A percentile compares a stretch with the other conserved stretches of the same genome.
phyloP scores from a whole-genome alignment of 2,329 filamentous ascomycete genomes.

The Botrytis deweyae region DNA sequence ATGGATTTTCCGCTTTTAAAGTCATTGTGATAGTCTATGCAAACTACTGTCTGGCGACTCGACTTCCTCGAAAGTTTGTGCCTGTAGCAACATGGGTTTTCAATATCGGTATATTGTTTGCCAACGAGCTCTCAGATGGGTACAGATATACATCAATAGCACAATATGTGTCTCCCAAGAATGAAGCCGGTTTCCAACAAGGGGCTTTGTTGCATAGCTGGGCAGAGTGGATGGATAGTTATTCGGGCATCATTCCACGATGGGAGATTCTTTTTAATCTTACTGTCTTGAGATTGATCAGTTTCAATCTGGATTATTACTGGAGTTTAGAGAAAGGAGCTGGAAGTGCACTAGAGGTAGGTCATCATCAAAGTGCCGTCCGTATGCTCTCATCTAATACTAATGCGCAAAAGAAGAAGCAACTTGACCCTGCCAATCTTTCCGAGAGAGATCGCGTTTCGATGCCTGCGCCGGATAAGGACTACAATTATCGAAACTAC shows the following conservation, averaged over 20 bases:
- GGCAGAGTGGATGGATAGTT: slow-evolving; percentile 72
- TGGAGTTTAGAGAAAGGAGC: slow-evolving; percentile 73
- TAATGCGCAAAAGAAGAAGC: slow-evolving; percentile 91
- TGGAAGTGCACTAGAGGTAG: slow-evolving; percentile 77
- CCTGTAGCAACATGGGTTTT: slow-evolving; percentile 84
- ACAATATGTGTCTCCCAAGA: slow-evolving; percentile 45
- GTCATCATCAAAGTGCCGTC: slow-evolving; percentile 35
- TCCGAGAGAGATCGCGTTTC: slow-evolving; percentile 85
- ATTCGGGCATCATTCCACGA: slow-evolving; percentile 78
- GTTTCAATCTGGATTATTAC: slow-evolving; percentile 96
- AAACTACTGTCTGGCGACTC: slow-evolving; percentile 78
- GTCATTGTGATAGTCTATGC: slow-evolving; percentile 74
- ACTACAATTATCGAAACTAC: slow-evolving; percentile 84
- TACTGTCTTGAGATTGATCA: slow-evolving; percentile 86
- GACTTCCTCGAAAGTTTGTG: slow-evolving; percentile 67
- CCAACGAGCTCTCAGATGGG: slow-evolving; percentile 80
- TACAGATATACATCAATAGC: slow-evolving; percentile 71
- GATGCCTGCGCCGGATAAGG: slow-evolving; percentile 66
- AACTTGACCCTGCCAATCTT: slow-evolving; percentile 81
- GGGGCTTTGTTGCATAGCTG: slow-evolving; percentile 43
- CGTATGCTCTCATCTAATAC: slow-evolving; percentile 37
- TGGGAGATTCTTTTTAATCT: slow-evolving; percentile 99
- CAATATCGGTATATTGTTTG: slow-evolving; percentile 81
- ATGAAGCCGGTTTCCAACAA: slow-evolving; percentile 15
- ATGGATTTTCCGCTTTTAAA: slow-evolving; percentile 84